Evolutionary conservation across 306 rosid species (phyloP).

Genomic region (Ochetophila trinervis): DNA sequence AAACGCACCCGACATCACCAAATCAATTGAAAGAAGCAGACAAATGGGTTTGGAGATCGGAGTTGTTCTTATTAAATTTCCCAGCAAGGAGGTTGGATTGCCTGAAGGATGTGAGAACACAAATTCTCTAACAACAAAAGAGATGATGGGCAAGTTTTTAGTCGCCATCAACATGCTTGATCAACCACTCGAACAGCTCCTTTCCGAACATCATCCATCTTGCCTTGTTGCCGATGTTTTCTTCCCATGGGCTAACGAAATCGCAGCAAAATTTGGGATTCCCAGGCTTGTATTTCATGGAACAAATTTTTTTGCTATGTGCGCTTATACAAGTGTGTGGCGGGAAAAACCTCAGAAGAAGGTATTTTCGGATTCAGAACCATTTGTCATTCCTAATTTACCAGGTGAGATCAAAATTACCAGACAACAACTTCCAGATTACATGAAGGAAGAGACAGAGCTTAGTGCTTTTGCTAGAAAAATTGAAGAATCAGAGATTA

Average conservation of each 20-base stretch:
- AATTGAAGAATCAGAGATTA: slow-evolving; percentile 19
- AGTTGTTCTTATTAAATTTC: neutral
- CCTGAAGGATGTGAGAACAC: slow-evolving; percentile 38
- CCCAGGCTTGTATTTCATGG: slow-evolving; percentile 29
- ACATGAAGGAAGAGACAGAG: slow-evolving; percentile 20
- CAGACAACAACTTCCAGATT: neutral
- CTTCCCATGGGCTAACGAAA: slow-evolving; percentile 22
- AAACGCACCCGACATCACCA: neutral
- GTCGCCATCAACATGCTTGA: neutral
- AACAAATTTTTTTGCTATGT: slow-evolving; percentile 18
- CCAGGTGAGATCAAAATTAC: neutral
- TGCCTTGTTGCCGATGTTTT: slow-evolving; percentile 18
- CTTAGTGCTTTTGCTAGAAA: neutral
- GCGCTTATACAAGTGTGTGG: neutral
- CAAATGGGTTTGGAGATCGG: neutral
- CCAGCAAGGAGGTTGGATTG: slow-evolving; percentile 18
- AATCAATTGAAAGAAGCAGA: slow-evolving; percentile 1
- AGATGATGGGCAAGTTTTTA: neutral
- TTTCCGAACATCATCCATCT: neutral
- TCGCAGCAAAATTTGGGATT: slow-evolving; percentile 20
- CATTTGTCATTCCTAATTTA: slow-evolving; percentile 23
- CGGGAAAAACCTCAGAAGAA: slow-evolving; percentile 12
- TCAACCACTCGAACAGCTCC: neutral
- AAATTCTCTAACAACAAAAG: neutral
- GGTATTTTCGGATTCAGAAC: slow-evolving; percentile 33